These are phyloP conservation scores for Solanum chiquidenum DNA, from an alignment of 257 asterid species.

Conservation along the genomic window DNA sequence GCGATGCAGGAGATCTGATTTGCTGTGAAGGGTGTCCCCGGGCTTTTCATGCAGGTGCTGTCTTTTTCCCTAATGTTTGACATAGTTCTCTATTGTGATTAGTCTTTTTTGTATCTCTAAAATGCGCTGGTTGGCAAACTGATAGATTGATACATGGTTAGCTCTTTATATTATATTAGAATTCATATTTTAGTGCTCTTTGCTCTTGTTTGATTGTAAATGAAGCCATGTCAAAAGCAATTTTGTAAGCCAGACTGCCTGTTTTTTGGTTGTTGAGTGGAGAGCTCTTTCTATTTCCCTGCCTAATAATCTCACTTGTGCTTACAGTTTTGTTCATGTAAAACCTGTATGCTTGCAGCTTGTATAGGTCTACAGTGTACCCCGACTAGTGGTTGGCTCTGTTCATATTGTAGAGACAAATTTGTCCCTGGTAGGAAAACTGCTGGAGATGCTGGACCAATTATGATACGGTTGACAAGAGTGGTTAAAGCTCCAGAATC, in stretches of 20 bases:
- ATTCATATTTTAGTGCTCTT: not conserved
- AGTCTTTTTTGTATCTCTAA: not conserved
- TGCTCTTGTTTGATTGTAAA: not conserved
- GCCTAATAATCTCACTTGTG: not conserved
- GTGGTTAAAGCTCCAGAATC: conserved; percentile 81
- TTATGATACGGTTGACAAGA: conserved; percentile 62
- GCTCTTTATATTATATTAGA: not conserved
- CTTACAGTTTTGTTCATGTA: not conserved
- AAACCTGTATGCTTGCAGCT: conserved; percentile 41
- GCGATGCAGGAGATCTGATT: conserved; percentile 73
- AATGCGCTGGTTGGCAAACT: not conserved
- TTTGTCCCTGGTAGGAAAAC: conserved; percentile 49
- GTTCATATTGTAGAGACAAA: conserved; percentile 74
- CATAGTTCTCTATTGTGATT: not conserved
- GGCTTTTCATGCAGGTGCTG: conserved; percentile 81
- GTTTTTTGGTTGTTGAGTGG: not conserved
- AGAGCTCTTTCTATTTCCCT: not conserved
- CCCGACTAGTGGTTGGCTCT: conserved; percentile 61
- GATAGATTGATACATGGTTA: not conserved
- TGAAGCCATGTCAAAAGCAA: not conserved
- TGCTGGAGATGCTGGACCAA: conserved; percentile 52
- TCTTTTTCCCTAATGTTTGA: not conserved
- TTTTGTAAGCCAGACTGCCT: not conserved
- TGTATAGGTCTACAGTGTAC: conserved; percentile 60
- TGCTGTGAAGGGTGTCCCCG: conserved; percentile 92